Evolutionary conservation across 164 flowering plant species (phyloP).

Genomic region (Sextonia rubra): DNA sequence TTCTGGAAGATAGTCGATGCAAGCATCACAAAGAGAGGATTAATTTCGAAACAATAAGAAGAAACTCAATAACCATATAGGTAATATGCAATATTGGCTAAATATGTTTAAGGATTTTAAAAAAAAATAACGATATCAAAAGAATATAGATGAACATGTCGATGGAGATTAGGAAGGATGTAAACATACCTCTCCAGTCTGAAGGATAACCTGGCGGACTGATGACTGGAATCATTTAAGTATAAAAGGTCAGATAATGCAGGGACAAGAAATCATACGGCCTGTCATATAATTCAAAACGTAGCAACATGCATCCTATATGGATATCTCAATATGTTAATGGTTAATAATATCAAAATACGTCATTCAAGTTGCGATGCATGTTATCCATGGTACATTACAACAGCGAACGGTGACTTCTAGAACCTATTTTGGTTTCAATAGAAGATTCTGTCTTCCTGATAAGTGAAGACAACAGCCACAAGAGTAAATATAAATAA

Average conservation of each 20-base stretch:
- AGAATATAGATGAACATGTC: conserved; percentile 5
- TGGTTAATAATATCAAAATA: background rate
- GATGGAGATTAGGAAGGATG: conserved; percentile 1
- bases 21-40: background rate
- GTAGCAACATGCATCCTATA: background rate
- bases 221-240: conserved; percentile 37
- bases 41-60: too few species aligned
- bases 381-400: background rate
- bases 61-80: too few species aligned
- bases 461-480: too few species aligned
- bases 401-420: background rate
- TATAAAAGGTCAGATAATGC: conserved; percentile 7
- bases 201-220: conserved; percentile 65
- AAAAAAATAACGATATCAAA: background rate
- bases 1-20: too few species aligned
- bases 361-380: background rate
- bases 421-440: too few species aligned
- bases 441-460: too few species aligned
- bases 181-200: conserved; percentile 67
- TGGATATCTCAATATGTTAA: background rate
- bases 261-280: background rate
- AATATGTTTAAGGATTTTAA: background rate
- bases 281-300: background rate
- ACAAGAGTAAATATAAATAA: too few species aligned
- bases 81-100: background rate